These are phyloP conservation scores for Lippia alba DNA, from an alignment of 305 asterid species.

Conservation along the genomic window DNA sequence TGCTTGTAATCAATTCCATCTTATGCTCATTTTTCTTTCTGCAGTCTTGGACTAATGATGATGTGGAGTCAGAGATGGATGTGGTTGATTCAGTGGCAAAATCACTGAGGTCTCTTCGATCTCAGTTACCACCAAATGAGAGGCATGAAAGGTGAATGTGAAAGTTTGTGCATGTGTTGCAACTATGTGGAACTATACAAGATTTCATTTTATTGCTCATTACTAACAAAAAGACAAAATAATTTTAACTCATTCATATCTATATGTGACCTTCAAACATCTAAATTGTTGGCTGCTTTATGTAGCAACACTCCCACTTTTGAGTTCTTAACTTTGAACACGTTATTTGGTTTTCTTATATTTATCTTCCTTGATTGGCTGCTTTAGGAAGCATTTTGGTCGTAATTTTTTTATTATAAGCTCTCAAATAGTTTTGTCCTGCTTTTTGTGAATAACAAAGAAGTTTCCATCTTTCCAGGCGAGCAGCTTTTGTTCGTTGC, in stretches of 20 bases:
- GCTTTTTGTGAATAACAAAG: slow-evolving; percentile 5
- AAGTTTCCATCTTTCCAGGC: slow-evolving; percentile 45
- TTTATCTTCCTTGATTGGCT: not conserved
- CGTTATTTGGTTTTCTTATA: not conserved
- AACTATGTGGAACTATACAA: not conserved
- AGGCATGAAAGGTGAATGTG: slow-evolving; percentile 64
- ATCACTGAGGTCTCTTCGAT: slow-evolving; percentile 75
- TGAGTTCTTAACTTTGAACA: no score
- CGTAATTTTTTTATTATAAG: not conserved
- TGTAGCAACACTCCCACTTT: no score
- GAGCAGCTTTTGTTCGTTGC: slow-evolving; percentile 74
- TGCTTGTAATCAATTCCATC: slow-evolving; percentile 11
- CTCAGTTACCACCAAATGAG: slow-evolving; percentile 74
- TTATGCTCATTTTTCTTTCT: slow-evolving; percentile 17
- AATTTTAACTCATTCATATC: slow-evolving; percentile 1
- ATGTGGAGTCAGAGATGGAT: slow-evolving; percentile 78
- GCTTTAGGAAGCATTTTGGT: not conserved
- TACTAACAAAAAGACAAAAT: not conserved
- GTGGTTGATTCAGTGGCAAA: slow-evolving; percentile 66
- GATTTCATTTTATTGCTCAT: not conserved
- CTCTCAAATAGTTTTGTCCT: slow-evolving; percentile 2
- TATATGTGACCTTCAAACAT: not conserved
- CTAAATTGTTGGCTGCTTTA: not conserved
- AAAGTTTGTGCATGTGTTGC: not conserved
- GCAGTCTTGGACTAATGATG: slow-evolving; percentile 82